A percentile compares a stretch with the other conserved stretches of the same genome.
Conservation (phyloP, 2,329 filamentous ascomycete genomes). For the Colletotrichum eremochloae region DNA sequence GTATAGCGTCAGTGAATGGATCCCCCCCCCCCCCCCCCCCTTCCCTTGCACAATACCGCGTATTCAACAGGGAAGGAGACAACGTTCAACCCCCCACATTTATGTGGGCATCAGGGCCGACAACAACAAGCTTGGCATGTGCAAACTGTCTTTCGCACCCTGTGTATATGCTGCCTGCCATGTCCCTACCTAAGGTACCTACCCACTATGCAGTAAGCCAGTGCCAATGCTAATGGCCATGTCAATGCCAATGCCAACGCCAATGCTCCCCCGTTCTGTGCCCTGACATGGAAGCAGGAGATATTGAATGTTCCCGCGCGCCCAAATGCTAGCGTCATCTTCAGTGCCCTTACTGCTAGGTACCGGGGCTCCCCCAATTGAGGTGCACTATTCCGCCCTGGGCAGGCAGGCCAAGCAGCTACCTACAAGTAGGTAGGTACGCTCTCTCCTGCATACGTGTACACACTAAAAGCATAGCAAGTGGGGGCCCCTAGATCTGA, state of each 20-base stretch:
- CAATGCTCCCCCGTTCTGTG: conserved; percentile 5
- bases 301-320: neutral
- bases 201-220: neutral
- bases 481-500: conserved; percentile 33
- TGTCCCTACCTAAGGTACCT: neutral
- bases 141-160: neutral
- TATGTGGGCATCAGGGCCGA: conserved; percentile 6
- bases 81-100: conserved; percentile 1
- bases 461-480: neutral
- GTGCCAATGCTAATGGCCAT: neutral
- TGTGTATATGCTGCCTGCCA: conserved; percentile 5
- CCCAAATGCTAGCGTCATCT: neutral
- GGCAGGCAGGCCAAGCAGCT: neutral
- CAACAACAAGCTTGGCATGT: neutral
- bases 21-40: neutral
- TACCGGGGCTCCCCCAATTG: conserved; percentile 5
- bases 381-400: neutral
- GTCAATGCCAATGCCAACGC: neutral
- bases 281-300: conserved; percentile 24
- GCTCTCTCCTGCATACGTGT: no score
- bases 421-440: no score
- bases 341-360: conserved; percentile 1
- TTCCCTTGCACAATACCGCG: neutral
- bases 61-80: conserved; percentile 7
- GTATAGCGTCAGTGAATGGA: neutral